These are phyloP conservation scores for Ceraceosorus guamensis DNA, from an alignment of 1,284 basidiomycete genomes.

Conservation along the genomic window DNA sequence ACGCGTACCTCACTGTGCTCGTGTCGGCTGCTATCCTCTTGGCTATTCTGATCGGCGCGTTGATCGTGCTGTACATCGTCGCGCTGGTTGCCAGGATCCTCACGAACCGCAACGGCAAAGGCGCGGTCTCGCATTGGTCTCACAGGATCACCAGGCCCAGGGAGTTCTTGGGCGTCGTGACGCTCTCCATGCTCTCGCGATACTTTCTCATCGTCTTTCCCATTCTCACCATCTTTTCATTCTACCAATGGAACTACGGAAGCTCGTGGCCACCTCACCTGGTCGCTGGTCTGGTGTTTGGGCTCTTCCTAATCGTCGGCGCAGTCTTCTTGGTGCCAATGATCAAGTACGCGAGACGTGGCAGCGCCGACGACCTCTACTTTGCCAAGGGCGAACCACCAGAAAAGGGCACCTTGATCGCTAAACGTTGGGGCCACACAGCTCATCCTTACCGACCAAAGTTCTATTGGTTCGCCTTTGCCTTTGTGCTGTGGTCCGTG, in stretches of 20 bases:
- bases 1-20: slow-evolving; percentile 40
- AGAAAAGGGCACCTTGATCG: slow-evolving; percentile 15
- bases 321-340: slow-evolving; percentile 24
- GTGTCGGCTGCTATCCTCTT: slow-evolving; percentile 33
- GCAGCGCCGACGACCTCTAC: slow-evolving; percentile 23
- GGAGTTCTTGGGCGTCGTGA: slow-evolving; percentile 7
- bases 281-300: slow-evolving; percentile 28
- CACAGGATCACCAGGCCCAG: slow-evolving; percentile 4
- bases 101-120: background rate
- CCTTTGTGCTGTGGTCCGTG: slow-evolving; percentile 32
- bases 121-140: slow-evolving; percentile 3
- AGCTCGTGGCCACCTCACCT: slow-evolving; percentile 42
- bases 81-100: slow-evolving; percentile 4
- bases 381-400: slow-evolving; percentile 14
- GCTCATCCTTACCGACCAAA: slow-evolving; percentile 32
- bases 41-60: slow-evolving; percentile 22
- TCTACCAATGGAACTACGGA: slow-evolving; percentile 41
- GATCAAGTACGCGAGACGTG: slow-evolving; percentile 17
- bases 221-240: slow-evolving; percentile 30
- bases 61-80: slow-evolving; percentile 16
- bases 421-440: slow-evolving; percentile 27
- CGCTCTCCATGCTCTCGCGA: slow-evolving; percentile 1
- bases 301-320: slow-evolving; percentile 22
- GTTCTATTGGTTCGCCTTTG: slow-evolving; percentile 37
- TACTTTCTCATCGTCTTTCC: slow-evolving; percentile 15